Percentiles rank a stretch among this genome's conserved stretches.
These are phyloP conservation scores for Saccharomycopsis amapae DNA, from an alignment of 805 yeast genomes.

Conservation along the genomic window DNA sequence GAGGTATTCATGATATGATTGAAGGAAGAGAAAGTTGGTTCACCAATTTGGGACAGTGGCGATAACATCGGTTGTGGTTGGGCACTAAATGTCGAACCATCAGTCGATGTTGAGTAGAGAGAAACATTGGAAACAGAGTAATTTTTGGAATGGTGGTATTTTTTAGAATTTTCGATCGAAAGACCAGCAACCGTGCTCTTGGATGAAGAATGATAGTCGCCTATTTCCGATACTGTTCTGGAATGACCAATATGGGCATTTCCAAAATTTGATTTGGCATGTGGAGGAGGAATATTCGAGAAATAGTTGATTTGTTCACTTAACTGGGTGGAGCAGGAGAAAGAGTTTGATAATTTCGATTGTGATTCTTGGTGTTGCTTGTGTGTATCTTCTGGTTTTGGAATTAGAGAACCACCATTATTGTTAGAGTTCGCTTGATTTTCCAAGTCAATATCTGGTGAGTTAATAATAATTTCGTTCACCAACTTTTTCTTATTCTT, in stretches of 20 bases:
- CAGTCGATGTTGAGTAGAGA: conserved; percentile 10
- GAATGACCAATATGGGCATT: neutral
- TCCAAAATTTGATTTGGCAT: conserved; percentile 3
- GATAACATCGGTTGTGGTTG: conserved; percentile 3
- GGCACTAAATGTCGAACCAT: conserved; percentile 2
- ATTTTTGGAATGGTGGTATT: conserved; percentile 4
- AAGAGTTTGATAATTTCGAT: neutral
- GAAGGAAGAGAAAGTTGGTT: neutral
- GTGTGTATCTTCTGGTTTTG: no score
- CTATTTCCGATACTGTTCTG: conserved; percentile 7
- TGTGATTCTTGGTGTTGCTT: no score
- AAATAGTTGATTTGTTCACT: conserved; percentile 5
- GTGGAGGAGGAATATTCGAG: conserved; percentile 11
- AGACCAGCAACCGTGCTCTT: neutral
- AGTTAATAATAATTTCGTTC: no score
- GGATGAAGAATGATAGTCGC: neutral
- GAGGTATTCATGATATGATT: neutral
- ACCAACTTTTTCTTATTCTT: no score
- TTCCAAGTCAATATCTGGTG: no score
- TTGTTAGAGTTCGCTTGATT: no score
- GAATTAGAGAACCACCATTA: no score
- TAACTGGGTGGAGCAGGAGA: neutral
- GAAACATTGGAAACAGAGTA: conserved; percentile 6
- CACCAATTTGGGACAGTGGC: conserved; percentile 9
- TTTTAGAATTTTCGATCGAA: neutral